Conservation (phyloP, 2,329 filamentous ascomycete species). For the Lasiodiplodia theobromae region DNA sequence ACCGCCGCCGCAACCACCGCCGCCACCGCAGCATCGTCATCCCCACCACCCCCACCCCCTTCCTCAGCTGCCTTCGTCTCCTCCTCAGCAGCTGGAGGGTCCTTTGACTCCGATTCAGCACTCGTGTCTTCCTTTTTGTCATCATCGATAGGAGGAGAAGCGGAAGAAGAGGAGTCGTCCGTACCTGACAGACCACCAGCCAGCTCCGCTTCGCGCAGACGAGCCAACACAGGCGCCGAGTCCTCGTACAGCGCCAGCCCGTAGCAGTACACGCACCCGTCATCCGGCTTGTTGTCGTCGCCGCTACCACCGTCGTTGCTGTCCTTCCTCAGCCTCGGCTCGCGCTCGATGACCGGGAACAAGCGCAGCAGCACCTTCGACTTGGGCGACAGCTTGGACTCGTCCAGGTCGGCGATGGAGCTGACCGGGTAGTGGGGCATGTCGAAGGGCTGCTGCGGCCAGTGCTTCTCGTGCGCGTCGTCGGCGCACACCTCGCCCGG, state of each 20-base stretch:
- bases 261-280: constrained; percentile 57
- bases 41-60: neutral
- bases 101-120: constrained; percentile 28
- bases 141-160: neutral
- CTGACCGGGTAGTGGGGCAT: constrained; percentile 37
- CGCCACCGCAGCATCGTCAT: neutral
- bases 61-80: neutral
- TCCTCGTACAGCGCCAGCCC: constrained; percentile 60
- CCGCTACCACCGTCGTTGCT: constrained; percentile 31
- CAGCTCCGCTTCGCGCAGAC: constrained; percentile 20
- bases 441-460: constrained; percentile 46
- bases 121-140: constrained; percentile 21
- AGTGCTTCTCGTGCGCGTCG: constrained; percentile 45
- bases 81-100: constrained; percentile 5
- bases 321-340: constrained; percentile 51
- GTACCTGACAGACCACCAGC: constrained; percentile 17
- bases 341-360: constrained; percentile 61
- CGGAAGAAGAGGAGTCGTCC: constrained; percentile 9
- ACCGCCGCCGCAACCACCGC: neutral
- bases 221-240: constrained; percentile 34
- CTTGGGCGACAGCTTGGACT: constrained; percentile 28
- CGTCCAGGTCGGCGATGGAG: constrained; percentile 36
- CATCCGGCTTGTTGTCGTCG: constrained; percentile 53
- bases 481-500: constrained; percentile 37
- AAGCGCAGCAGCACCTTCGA: constrained; percentile 58